Percentiles rank a stretch among this genome's conserved stretches.
Evolutionary conservation across 2,329 filamentous ascomycete genomes (phyloP).

Genomic region (Chaetomiaceae sp.): DNA sequence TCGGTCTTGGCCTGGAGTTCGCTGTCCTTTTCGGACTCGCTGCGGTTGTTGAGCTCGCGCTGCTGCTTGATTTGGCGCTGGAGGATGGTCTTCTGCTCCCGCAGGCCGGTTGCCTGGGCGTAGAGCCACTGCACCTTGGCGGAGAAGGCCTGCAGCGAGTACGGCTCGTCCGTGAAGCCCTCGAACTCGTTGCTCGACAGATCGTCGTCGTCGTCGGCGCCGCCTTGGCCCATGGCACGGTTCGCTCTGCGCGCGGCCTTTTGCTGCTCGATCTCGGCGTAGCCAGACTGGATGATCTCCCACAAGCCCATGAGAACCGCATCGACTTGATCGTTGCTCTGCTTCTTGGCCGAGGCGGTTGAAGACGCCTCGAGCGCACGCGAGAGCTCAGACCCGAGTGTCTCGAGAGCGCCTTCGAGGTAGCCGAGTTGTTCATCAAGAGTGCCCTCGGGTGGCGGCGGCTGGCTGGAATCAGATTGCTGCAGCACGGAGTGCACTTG

Average conservation of each 20-base stretch:
- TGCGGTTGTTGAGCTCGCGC: constrained; percentile 83
- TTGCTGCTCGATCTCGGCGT: constrained; percentile 48
- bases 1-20: constrained; percentile 54
- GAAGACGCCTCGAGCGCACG: constrained; percentile 30
- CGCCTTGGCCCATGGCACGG: constrained; percentile 47
- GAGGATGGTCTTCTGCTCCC: constrained; percentile 83
- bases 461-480: constrained; percentile 41
- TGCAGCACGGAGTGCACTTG: constrained; percentile 56
- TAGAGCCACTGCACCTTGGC: constrained; percentile 74
- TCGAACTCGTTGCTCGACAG: constrained; percentile 55
- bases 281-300: constrained; percentile 51
- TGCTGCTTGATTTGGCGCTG: constrained; percentile 93
- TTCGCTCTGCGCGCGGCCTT: constrained; percentile 48
- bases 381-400: constrained; percentile 40
- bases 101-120: constrained; percentile 65
- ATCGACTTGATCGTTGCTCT: constrained; percentile 51
- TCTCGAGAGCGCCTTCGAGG: constrained; percentile 55
- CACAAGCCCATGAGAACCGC: constrained; percentile 48
- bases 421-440: constrained; percentile 64
- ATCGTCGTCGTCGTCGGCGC: constrained; percentile 51
- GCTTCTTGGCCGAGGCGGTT: constrained; percentile 29
- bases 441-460: constrained; percentile 54
- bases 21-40: constrained; percentile 64
- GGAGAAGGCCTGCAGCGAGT: constrained; percentile 70
- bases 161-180: constrained; percentile 52